Evolutionary conservation across 139 green algal genomes (phyloP).

Genomic region (Bryopsis sp.): DNA sequence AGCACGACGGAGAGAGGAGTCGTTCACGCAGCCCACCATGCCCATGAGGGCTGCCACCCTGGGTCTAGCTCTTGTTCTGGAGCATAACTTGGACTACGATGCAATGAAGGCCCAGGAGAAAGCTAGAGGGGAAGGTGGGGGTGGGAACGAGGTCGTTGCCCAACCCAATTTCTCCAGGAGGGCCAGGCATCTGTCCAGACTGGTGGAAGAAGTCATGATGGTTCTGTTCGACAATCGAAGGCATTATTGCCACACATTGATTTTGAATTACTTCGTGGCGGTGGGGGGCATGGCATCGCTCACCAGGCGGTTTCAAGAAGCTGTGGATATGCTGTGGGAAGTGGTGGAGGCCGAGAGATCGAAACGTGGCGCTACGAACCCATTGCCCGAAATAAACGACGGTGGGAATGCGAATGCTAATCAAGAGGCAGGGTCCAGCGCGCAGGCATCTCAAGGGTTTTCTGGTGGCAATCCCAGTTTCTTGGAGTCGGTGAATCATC

Average conservation of each 20-base stretch:
- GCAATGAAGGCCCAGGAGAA: constrained; percentile 17
- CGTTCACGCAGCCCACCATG: constrained; percentile 25
- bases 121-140: background rate
- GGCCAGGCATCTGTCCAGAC: constrained; percentile 23
- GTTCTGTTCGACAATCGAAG: constrained; percentile 73
- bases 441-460: no score
- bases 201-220: constrained; percentile 54
- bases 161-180: background rate
- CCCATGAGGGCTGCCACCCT: constrained; percentile 47
- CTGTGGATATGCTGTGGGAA: constrained; percentile 24
- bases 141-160: constrained; percentile 3
- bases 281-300: constrained; percentile 33
- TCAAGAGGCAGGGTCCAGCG: no score
- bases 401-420: background rate
- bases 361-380: background rate
- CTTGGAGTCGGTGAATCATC: no score
- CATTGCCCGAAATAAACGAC: background rate
- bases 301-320: constrained; percentile 17
- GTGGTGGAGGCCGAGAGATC: constrained; percentile 14
- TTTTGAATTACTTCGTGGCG: constrained; percentile 73
- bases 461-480: no score
- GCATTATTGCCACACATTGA: constrained; percentile 64
- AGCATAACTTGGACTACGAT: constrained; percentile 39
- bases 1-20: constrained; percentile 45
- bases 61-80: constrained; percentile 56